Conservation (phyloP, 805 yeast species). For the Diddensiella caesifluorescens region DNA sequence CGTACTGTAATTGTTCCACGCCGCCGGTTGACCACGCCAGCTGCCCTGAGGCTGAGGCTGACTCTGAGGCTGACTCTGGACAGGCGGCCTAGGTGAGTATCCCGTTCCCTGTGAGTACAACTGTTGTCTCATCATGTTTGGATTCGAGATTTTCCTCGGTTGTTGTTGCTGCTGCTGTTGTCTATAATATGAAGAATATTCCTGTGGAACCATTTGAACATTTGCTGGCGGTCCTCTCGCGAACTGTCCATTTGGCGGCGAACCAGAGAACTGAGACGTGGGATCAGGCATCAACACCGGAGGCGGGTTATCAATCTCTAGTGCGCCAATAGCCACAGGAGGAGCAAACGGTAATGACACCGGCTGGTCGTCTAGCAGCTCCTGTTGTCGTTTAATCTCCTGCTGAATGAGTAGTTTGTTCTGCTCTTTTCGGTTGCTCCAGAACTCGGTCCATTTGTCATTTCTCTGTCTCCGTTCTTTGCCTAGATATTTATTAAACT, state of each 20-base stretch:
- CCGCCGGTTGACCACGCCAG: conserved; percentile 23
- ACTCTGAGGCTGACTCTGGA: conserved; percentile 5
- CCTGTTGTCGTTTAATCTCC: conserved; percentile 43
- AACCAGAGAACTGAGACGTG: conserved; percentile 10
- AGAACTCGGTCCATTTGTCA: conserved; percentile 31
- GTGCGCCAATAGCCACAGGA: conserved; percentile 13
- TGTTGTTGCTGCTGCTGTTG: no score
- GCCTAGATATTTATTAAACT: conserved; percentile 27
- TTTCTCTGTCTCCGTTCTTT: conserved; percentile 28
- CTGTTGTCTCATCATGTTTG: no score
- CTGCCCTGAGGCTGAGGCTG: conserved; percentile 9
- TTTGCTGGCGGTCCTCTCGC: conserved; percentile 1
- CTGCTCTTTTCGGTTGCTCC: conserved; percentile 22
- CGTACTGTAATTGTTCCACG: conserved; percentile 20
- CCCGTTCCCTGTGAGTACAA: no score
- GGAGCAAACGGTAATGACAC: conserved; percentile 4
- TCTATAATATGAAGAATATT: no score
- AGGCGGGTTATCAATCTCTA: conserved; percentile 16
- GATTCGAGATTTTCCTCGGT: no score
- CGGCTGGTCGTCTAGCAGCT: conserved; percentile 10
- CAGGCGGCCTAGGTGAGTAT: no score
- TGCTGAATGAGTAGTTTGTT: conserved; percentile 11
- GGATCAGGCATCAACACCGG: conserved; percentile 20
- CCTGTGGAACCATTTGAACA: conserved; percentile 3
- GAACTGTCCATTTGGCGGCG: conserved; percentile 1